Conservation (phyloP, 257 asterid species). For the Thymus quinquecostatus region DNA sequence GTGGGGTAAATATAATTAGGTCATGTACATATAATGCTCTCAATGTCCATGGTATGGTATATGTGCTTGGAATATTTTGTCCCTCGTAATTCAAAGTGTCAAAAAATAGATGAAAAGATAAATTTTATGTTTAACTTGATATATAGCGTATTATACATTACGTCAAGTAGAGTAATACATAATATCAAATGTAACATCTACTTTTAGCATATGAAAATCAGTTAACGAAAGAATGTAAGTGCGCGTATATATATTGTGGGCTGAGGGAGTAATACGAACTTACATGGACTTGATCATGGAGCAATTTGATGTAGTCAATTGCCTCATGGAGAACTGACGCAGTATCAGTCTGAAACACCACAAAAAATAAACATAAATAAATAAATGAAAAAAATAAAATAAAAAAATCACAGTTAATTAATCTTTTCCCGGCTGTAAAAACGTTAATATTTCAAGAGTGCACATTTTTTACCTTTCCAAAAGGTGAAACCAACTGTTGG, state of each 20-base stretch:
- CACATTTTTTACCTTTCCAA: conserved; percentile 44
- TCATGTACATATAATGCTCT: neutral
- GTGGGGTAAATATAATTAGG: conserved; percentile 10
- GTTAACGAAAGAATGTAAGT: too few relatives aligned
- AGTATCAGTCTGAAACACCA: conserved; percentile 54
- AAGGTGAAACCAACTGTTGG: conserved; percentile 63
- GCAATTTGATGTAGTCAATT: conserved; percentile 54
- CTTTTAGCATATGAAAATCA: too few relatives aligned
- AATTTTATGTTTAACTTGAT: too few relatives aligned
- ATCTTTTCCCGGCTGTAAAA: neutral
- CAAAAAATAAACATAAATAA: too few relatives aligned
- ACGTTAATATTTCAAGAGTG: neutral
- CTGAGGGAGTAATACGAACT: neutral
- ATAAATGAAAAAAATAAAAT: too few relatives aligned
- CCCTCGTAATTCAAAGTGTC: too few relatives aligned
- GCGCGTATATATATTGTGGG: neutral
- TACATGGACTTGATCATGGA: conserved; percentile 61
- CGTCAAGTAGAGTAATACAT: too few relatives aligned
- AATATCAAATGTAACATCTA: too few relatives aligned
- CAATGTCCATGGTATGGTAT: too few relatives aligned
- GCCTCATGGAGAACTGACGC: conserved; percentile 67
- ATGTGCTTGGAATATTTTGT: too few relatives aligned
- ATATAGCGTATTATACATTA: too few relatives aligned
- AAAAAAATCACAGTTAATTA: neutral
- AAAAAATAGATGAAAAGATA: too few relatives aligned